phyloP scores from a whole-genome alignment of 306 rosid species.

The Comarum palustre region DNA sequence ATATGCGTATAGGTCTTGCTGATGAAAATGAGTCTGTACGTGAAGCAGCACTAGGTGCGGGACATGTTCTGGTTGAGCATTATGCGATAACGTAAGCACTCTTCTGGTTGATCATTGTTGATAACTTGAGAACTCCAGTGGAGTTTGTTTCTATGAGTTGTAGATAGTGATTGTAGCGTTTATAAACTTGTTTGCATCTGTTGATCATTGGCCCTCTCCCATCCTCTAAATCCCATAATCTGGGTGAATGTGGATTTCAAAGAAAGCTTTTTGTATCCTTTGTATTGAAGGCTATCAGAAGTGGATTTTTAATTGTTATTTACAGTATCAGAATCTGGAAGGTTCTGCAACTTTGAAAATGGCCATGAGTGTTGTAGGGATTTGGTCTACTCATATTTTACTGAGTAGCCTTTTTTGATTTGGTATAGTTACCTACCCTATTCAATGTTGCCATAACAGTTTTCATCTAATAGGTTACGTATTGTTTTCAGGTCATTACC shows the following conservation, averaged over 20 bases:
- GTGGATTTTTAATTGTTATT: neutral
- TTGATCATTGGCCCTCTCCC: neutral
- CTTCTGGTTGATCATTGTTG: neutral
- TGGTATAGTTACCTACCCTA: neutral
- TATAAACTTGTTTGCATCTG: neutral
- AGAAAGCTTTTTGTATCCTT: neutral
- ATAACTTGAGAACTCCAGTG: neutral
- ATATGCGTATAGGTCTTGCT: conserved; percentile 68
- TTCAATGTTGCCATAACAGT: neutral
- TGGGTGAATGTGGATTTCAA: conserved; percentile 1
- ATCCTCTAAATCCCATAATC: conserved; percentile 4
- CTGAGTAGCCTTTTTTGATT: neutral
- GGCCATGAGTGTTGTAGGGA: neutral
- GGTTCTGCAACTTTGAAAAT: neutral
- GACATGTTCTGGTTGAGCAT: conserved; percentile 94
- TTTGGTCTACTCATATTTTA: neutral
- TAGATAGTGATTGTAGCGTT: neutral
- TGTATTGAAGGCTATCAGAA: neutral
- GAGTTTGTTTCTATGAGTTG: neutral
- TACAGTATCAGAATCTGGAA: neutral
- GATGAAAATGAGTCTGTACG: conserved; percentile 99
- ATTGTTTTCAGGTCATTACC: conserved; percentile 68
- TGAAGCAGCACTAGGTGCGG: conserved; percentile 97
- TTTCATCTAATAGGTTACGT: conserved; percentile 1
- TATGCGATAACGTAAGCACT: conserved; percentile 85